Base-by-base conservation (phyloP, 208 protist genomes). In the Vickermania spadyakhi region DNA sequence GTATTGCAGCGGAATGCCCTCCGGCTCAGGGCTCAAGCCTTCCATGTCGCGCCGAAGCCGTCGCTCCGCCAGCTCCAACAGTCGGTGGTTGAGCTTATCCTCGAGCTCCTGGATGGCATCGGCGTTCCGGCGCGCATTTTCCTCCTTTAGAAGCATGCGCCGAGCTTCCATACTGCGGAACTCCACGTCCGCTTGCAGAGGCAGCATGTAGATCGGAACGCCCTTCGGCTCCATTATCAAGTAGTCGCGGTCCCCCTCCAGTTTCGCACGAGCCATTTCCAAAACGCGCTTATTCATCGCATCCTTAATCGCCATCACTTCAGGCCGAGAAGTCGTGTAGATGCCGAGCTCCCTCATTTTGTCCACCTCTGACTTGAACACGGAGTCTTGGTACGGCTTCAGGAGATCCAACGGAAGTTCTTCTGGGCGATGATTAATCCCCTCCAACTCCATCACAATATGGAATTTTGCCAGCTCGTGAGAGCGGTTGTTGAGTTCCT, bases 221-320 rank as follows among this genome's bases (percentile, higher is more conserved):
- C 80, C 84, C 58, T 85, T 73, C 28, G 81, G 78, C 59, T 76
- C 75, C 60, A 75, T 80, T 62, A 88, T 75, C n/a, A 91, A 63
- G 66, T 81, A 94, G 52, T 53, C 76, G 41, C 86, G 83, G 54
- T 89, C 81, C 49, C 75, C 72, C 50, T 85, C 70, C 25, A 94
- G 56, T 41, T 79, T 53, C 25, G 62, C 69, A 57, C 84, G 70
- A 42, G 86, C 86, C 56, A 93, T 52, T 57, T 90, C 78, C 56
- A 86, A 77, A 23, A 80, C 74, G 7, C 83, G 70, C 62, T 81
- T 86, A 74, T 93, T 90, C 81, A 93, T 86, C 31, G 57, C 27
- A 7, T 45, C 18, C 55, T 59, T 30, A 21, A 59, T 30, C 14
- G 30, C 25, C 11, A 14, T 7, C 13, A 51, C 55, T 28, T 42